These are phyloP conservation scores for Rhynchosporium secalis DNA, from an alignment of 2,329 filamentous ascomycete species.

Conservation along the genomic window DNA sequence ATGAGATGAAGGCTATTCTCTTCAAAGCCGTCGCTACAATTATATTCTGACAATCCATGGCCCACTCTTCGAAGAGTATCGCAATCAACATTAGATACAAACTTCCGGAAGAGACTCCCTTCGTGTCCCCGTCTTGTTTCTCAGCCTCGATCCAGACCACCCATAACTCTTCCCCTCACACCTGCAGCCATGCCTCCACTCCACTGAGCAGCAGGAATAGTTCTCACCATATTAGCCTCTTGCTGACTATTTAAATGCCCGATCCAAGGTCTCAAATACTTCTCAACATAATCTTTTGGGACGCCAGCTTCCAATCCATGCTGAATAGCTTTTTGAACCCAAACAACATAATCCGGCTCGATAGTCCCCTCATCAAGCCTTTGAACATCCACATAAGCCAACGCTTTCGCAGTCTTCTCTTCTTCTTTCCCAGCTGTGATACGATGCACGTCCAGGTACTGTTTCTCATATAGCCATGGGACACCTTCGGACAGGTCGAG, in stretches of 20 bases:
- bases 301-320: background rate
- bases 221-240: slow-evolving; percentile 1
- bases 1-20: too few relatives aligned
- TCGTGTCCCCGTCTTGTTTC: too few relatives aligned
- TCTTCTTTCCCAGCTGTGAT: background rate
- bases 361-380: background rate
- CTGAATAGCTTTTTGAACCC: slow-evolving; percentile 4
- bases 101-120: background rate
- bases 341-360: slow-evolving; percentile 1
- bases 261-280: background rate
- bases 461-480: slow-evolving; percentile 4
- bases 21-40: too few relatives aligned
- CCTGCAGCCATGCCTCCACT: background rate
- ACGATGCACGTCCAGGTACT: background rate
- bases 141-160: slow-evolving; percentile 5
- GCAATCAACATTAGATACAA: background rate
- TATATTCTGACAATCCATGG: too few relatives aligned
- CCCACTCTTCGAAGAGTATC: too few relatives aligned
- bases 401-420: background rate
- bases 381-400: slow-evolving; percentile 2
- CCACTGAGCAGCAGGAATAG: background rate
- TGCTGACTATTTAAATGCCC: background rate
- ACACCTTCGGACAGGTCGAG: background rate
- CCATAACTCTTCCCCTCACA: slow-evolving; percentile 1
- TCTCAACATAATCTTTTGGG: background rate